Evolutionary conservation across 129 eudicot genomes (phyloP), one percentile per base, ranked within the genome.

Genomic region (Artemisia argyi): DNA sequence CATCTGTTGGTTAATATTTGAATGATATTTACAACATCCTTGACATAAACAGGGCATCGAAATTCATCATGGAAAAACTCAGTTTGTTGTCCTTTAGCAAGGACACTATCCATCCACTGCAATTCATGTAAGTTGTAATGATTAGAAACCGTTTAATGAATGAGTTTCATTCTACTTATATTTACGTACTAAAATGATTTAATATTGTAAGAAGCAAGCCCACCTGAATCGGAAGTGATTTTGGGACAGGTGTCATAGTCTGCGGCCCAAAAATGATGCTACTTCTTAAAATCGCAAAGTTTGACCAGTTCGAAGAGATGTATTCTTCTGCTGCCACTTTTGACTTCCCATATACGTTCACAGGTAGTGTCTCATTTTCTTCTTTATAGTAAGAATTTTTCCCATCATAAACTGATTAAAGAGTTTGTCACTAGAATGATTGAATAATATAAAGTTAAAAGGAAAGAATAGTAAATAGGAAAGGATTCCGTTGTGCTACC

Each of bases 31-130:
- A 89, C 95, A 66, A 89, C 85, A 81, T 92, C 96, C 73, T 89
- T 92, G 63, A 89, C 46, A 39, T 39, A 39, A 39, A 39, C 46
- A 5, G 46, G 46, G 46, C 46, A 89, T 0, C 98, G 96, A 63
- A 74, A 92, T 85, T 92, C 96, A 62, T 92, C 98, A 82, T 85
- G 73, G 52, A 87, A 89, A 84, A 89, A 87, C 12, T 82, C 57
- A 22, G 81, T 75, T 70, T 76, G 74, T 56, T 89, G 82, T 71
- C 91, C 95, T 84, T 87, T 85, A 7, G 89, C 77, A 59, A 92
- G 95, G 52, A 85, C 91, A 68, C 85, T 74, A 83, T 92, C 95
- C 70, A 92, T 83, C 98, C 96, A 92, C 98, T 92, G 96, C 61
- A 75, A 20, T 56, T 72, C 39, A 47, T 15, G 76, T 20, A 60